Conservation (phyloP, 176 grass and related monocot genomes). For the Elaeis guineensis region DNA sequence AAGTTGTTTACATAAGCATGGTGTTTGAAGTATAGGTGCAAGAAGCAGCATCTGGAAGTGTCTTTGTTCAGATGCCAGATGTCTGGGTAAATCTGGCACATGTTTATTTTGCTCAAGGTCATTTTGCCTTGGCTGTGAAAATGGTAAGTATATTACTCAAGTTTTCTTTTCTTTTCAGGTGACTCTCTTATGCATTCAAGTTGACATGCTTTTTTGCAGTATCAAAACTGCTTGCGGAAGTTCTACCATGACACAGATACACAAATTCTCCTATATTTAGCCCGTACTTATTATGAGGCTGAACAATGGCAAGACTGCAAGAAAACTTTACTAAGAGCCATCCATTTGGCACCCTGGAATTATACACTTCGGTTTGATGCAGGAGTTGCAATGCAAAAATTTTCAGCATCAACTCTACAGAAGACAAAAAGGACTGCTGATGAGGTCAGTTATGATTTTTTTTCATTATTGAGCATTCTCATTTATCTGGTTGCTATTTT, state of each 20-base stretch:
- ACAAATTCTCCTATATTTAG: constrained; percentile 77
- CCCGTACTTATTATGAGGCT: constrained; percentile 87
- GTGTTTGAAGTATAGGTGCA: constrained; percentile 43
- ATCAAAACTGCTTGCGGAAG: constrained; percentile 83
- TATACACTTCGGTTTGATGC: constrained; percentile 81
- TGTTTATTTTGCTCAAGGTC: constrained; percentile 92
- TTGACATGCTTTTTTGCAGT: constrained; percentile 43
- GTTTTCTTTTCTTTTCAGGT: background rate
- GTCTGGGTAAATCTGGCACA: constrained; percentile 96
- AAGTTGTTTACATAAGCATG: no score
- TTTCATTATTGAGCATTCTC: background rate
- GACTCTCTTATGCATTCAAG: constrained; percentile 9
- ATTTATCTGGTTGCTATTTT: background rate
- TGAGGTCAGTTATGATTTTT: constrained; percentile 32
- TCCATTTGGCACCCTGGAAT: constrained; percentile 96
- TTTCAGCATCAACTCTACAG: constrained; percentile 84
- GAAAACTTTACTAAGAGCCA: constrained; percentile 84
- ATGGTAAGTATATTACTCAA: constrained; percentile 33
- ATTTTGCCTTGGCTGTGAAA: constrained; percentile 87
- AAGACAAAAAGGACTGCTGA: constrained; percentile 88
- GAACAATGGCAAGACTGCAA: constrained; percentile 98
- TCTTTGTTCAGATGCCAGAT: constrained; percentile 93
- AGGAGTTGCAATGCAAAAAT: constrained; percentile 97
- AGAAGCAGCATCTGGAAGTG: constrained; percentile 86
- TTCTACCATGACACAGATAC: constrained; percentile 92